phyloP scores from a whole-genome alignment of 106 monocot genomes.

The Phalaenopsis aphrodite region DNA sequence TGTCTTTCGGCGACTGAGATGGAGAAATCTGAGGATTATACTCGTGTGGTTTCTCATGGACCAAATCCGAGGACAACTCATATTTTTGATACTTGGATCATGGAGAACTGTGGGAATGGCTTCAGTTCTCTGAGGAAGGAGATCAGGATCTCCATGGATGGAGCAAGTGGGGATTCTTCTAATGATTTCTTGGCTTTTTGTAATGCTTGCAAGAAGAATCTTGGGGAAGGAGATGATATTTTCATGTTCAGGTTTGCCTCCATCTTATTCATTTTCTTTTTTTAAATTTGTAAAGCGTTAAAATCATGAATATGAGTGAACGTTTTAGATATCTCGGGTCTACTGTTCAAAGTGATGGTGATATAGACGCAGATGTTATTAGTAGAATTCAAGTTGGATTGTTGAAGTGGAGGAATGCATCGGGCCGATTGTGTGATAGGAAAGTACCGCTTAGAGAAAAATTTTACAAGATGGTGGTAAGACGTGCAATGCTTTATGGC shows the following conservation, averaged over 20 bases:
- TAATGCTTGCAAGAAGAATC: conserved; percentile 32
- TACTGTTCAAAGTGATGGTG: too few relatives aligned
- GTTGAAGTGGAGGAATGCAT: too few relatives aligned
- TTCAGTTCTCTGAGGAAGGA: not conserved
- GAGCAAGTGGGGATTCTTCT: not conserved
- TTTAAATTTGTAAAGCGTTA: too few relatives aligned
- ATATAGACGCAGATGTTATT: too few relatives aligned
- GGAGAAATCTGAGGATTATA: conserved; percentile 65
- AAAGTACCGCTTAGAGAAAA: too few relatives aligned
- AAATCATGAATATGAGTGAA: too few relatives aligned
- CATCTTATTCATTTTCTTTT: too few relatives aligned
- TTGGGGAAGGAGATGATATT: conserved; percentile 31
- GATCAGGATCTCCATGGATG: not conserved
- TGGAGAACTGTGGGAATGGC: conserved; percentile 29
- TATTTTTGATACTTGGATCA: conserved; percentile 51
- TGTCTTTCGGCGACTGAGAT: conserved; percentile 30
- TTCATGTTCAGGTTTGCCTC: conserved; percentile 39
- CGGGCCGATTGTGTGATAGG: too few relatives aligned
- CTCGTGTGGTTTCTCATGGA: conserved; percentile 48
- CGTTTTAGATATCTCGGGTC: too few relatives aligned
- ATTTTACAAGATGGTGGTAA: too few relatives aligned
- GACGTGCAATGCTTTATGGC: too few relatives aligned
- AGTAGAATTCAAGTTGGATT: too few relatives aligned
- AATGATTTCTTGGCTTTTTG: conserved; percentile 36
- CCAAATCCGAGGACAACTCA: conserved; percentile 54